phyloP scores from a whole-genome alignment of 306 rosid genomes.

The Quercus bicolor region DNA sequence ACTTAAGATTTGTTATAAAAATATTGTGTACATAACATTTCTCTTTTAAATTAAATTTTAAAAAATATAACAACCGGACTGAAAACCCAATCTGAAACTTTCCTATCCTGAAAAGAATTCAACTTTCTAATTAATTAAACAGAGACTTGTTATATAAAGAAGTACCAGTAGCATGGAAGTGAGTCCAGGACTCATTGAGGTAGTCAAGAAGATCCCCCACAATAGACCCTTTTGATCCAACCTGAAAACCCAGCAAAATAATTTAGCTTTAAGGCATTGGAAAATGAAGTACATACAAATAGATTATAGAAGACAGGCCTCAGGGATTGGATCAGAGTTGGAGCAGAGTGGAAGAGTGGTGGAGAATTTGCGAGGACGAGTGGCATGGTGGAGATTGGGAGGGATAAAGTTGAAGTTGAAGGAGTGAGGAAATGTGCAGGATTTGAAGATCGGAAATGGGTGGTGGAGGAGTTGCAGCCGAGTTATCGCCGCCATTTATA shows the following conservation, averaged over 20 bases:
- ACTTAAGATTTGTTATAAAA: no score
- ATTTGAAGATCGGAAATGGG: constrained; percentile 31
- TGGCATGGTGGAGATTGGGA: background rate
- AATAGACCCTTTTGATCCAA: constrained; percentile 45
- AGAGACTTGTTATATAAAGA: background rate
- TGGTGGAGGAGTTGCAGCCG: constrained; percentile 43
- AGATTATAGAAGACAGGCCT: constrained; percentile 22
- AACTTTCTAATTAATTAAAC: background rate
- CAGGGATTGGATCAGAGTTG: constrained; percentile 31
- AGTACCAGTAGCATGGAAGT: constrained; percentile 90
- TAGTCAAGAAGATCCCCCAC: constrained; percentile 75
- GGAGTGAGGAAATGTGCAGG: constrained; percentile 23
- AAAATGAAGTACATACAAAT: background rate
- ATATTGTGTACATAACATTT: no score
- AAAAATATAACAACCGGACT: no score
- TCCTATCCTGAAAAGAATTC: background rate
- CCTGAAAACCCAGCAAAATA: constrained; percentile 2
- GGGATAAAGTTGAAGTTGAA: background rate
- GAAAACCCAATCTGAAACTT: background rate
- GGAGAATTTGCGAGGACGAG: constrained; percentile 27
- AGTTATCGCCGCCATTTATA: constrained; percentile 45
- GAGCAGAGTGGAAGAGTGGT: constrained; percentile 41
- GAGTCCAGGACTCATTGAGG: constrained; percentile 95
- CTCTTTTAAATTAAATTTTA: no score
- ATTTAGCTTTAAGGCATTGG: background rate